A percentile compares a stretch with the other conserved stretches of the same genome.
Conservation (phyloP, 2,329 filamentous ascomycete genomes). For the Apiospora saccharicola region DNA sequence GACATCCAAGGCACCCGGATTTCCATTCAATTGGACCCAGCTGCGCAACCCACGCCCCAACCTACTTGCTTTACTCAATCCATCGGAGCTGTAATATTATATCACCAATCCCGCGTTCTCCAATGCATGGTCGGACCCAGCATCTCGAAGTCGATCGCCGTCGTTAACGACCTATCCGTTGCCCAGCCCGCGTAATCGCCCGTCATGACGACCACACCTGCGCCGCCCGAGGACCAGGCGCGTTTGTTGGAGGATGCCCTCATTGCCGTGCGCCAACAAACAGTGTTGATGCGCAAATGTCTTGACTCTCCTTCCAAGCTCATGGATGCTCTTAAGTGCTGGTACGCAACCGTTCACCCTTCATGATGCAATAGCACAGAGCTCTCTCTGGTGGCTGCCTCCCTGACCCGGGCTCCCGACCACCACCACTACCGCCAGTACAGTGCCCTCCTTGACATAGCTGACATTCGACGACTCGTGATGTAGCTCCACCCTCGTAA, state of each 20-base stretch:
- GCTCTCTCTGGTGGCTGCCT: constrained; percentile 26
- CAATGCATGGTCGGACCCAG: constrained; percentile 20
- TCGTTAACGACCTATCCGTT: constrained; percentile 6
- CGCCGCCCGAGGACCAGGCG: constrained; percentile 80
- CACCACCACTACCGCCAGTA: background rate
- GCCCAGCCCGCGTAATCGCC: constrained; percentile 16
- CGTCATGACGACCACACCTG: constrained; percentile 58
- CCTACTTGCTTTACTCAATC: background rate
- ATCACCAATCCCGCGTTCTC: background rate
- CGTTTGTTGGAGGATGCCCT: constrained; percentile 97
- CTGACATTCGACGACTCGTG: constrained; percentile 38
- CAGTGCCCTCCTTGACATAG: background rate
- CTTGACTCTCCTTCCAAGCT: constrained; percentile 97
- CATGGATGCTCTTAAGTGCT: constrained; percentile 99
- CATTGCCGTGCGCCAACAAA: constrained; percentile 95
- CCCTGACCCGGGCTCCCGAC: constrained; percentile 21
- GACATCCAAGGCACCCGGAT: constrained; percentile 17
- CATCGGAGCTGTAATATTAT: too few relatives aligned
- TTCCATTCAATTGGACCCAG: constrained; percentile 17
- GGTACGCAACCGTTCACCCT: constrained; percentile 67
- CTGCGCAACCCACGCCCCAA: background rate
- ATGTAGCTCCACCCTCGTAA: constrained; percentile 92
- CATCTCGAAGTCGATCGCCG: constrained; percentile 20
- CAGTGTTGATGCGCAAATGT: constrained; percentile 95
- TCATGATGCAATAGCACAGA: constrained; percentile 21